Percentiles rank a stretch among this genome's conserved stretches.
These are phyloP conservation scores for Aureobasidium melanogenum DNA, from an alignment of 2,329 filamentous ascomycete species.

Conservation along the genomic window DNA sequence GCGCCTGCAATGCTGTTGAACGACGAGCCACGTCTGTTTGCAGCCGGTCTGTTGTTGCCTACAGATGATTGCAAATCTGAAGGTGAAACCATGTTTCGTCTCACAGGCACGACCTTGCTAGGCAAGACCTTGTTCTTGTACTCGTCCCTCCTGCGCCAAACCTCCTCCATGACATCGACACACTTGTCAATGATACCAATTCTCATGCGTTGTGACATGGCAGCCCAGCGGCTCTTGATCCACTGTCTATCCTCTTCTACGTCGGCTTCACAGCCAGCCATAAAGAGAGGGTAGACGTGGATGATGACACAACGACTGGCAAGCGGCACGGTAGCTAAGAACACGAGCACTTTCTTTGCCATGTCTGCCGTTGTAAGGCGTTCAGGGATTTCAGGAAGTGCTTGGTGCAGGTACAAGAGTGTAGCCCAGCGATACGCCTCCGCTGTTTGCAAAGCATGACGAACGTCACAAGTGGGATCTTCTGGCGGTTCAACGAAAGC, in stretches of 20 bases:
- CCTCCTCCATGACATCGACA: slow-evolving; percentile 55
- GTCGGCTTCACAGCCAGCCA: slow-evolving; percentile 56
- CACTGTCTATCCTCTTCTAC: slow-evolving; percentile 53
- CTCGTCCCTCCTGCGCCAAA: slow-evolving; percentile 55
- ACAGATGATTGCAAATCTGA: slow-evolving; percentile 14
- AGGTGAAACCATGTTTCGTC: slow-evolving; percentile 28
- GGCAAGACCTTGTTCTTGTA: slow-evolving; percentile 30
- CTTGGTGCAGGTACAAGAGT: slow-evolving; percentile 57
- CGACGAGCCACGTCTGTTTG: neutral
- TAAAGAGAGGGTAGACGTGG: slow-evolving; percentile 61
- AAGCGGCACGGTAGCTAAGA: slow-evolving; percentile 54
- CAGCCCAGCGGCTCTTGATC: slow-evolving; percentile 54
- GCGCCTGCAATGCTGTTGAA: slow-evolving; percentile 6
- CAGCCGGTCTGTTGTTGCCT: neutral
- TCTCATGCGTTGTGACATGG: slow-evolving; percentile 53
- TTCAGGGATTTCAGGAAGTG: slow-evolving; percentile 59
- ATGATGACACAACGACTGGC: slow-evolving; percentile 56
- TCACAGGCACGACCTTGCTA: slow-evolving; percentile 19
- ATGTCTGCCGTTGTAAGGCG: slow-evolving; percentile 44
- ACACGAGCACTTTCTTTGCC: slow-evolving; percentile 52
- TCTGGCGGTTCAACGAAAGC: slow-evolving; percentile 51
- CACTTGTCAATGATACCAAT: slow-evolving; percentile 61
- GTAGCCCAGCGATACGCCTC: slow-evolving; percentile 60
- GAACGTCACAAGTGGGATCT: slow-evolving; percentile 53
- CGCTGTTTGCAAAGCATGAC: slow-evolving; percentile 58